These are phyloP conservation scores for barley (Hordeum vulgare) DNA, from an alignment of 176 grass and related monocot genomes.

Conservation along the genomic window DNA sequence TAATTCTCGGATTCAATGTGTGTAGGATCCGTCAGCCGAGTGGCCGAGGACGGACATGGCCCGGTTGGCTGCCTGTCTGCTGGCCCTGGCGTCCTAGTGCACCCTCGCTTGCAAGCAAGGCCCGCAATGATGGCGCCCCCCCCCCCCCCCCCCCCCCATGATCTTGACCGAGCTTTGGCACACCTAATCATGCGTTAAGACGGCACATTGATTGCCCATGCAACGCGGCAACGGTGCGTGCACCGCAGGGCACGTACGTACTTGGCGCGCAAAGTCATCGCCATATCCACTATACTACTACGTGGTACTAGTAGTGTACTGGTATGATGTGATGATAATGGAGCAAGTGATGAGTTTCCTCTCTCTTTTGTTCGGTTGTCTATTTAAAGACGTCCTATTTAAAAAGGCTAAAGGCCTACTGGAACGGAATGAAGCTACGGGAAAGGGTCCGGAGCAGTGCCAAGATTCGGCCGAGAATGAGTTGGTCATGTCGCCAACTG, in stretches of 20 bases:
- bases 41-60: not conserved
- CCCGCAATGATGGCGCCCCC: not conserved
- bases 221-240: not conserved
- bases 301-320: no score
- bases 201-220: not conserved
- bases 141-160: not conserved
- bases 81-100: constrained; percentile 1
- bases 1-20: not conserved
- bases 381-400: not conserved
- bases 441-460: not conserved
- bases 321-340: constrained; percentile 25
- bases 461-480: not conserved
- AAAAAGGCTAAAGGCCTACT: not conserved
- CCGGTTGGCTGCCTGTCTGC: constrained; percentile 5
- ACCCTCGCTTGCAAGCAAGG: constrained; percentile 47
- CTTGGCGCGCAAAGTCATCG: not conserved
- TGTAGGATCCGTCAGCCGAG: not conserved
- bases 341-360: not conserved
- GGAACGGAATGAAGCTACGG: not conserved
- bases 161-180: constrained; percentile 22
- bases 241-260: not conserved
- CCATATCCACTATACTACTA: not conserved
- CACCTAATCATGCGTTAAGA: constrained; percentile 10
- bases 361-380: not conserved
- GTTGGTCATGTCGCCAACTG: constrained; percentile 8